Percentiles rank a stretch among this genome's conserved stretches.
Evolutionary conservation across 2,329 filamentous ascomycete genomes (phyloP).

Genomic region (Aaosphaeria arxii): DNA sequence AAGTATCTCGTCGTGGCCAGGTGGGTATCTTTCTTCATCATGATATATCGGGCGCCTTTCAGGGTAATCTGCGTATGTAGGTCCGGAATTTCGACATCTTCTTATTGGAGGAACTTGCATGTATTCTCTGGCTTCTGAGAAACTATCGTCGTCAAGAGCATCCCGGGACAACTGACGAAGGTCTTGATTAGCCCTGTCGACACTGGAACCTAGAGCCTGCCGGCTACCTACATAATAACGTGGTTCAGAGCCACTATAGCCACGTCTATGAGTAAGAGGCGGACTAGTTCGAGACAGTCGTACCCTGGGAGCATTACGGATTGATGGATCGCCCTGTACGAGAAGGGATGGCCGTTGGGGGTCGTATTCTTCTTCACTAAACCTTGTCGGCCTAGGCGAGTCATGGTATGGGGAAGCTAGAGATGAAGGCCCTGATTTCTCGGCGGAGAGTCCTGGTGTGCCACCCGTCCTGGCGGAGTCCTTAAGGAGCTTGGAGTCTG

Average conservation of each 20-base stretch:
- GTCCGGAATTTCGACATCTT: constrained; percentile 20
- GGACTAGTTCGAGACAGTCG: constrained; percentile 21
- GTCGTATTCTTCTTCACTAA: constrained; percentile 50
- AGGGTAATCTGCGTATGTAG: constrained; percentile 25
- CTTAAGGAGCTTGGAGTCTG: constrained; percentile 29
- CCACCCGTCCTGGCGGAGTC: constrained; percentile 12
- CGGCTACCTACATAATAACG: constrained; percentile 33
- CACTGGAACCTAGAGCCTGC: neutral
- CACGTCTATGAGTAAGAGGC: constrained; percentile 23
- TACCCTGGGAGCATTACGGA: constrained; percentile 15
- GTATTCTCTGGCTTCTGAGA: constrained; percentile 23
- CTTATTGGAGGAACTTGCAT: constrained; percentile 28
- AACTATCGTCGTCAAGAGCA: constrained; percentile 28
- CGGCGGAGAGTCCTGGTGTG: constrained; percentile 14
- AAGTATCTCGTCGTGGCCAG: constrained; percentile 20
- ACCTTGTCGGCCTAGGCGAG: constrained; percentile 30
- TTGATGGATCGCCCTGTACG: constrained; percentile 11
- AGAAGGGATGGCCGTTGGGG: constrained; percentile 39
- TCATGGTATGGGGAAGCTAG: constrained; percentile 21
- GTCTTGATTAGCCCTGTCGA: constrained; percentile 12
- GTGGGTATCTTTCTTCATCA: constrained; percentile 26
- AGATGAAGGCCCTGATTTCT: constrained; percentile 19
- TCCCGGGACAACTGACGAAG: constrained; percentile 24
- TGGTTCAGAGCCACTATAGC: constrained; percentile 24
- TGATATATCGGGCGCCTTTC: constrained; percentile 29